Base-by-base conservation (phyloP, 1,139 yeast genomes). In the Hemisphaericaspora xylanilytica region DNA sequence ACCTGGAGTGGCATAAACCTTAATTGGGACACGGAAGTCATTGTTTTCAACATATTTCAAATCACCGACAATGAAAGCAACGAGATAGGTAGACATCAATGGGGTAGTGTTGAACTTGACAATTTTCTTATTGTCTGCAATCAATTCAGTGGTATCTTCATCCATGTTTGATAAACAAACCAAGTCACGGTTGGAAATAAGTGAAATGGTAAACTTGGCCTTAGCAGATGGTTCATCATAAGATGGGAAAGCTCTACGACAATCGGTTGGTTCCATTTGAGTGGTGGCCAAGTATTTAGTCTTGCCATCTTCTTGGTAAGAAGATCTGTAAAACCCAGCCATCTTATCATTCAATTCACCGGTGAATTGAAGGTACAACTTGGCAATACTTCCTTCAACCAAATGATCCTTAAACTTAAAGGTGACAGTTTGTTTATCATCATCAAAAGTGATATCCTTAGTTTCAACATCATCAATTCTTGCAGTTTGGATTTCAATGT, bases 161-260 rank as follows among this genome's bases (percentile, higher is more conserved):
- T 87, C 89, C 95, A 85, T 86, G 61, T 88, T 88, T 36, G 92
- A 81, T 52, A 88, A 72, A 39, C 83, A 86, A 35, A 83, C 82
- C 60, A 80, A 71, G 26, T 73, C 62, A 42, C 71, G 67, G 39
- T 78, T 75, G 31, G 87, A 78, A 39, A 81, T 71, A 48, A 88
- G 69, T 21, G 80, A 65, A 42, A 88, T 72, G 43, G 80, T 80
- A 56, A 86, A 88, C 34, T 82, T 75, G 11, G 96, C 92, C 67
- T 88, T 88, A 44, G 81, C 73, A 39, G 81, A 78, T 10, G 96
- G 96, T 59, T 88, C 96, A 61, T 88, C 96, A 51, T 83, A 80
- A 58, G 92, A 86, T 15, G 96, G 96, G 70, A 88, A 87, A 3
- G 96, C 95, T 50, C 90, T 75, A 53, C 96, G 78, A 48, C 95